These are phyloP conservation scores for Aspergillus glaucus DNA, from an alignment of 2,329 filamentous ascomycete genomes.

Conservation along the genomic window DNA sequence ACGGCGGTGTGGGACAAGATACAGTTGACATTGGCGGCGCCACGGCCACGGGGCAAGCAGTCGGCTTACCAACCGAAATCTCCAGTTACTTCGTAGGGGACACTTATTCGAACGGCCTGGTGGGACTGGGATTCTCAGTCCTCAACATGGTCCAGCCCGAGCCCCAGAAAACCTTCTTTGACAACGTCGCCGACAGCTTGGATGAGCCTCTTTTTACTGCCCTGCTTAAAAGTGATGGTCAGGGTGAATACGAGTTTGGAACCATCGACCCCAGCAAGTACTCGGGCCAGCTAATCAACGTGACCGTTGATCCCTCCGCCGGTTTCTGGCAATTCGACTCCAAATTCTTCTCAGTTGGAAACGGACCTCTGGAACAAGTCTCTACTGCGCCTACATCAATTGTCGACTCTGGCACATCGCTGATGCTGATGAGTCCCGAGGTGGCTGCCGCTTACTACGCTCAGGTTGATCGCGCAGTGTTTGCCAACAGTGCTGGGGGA, in stretches of 20 bases:
- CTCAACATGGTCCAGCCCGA: slow-evolving; percentile 60
- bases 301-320: slow-evolving; percentile 53
- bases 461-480: slow-evolving; percentile 47
- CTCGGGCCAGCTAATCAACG: slow-evolving; percentile 55
- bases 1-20: slow-evolving; percentile 61
- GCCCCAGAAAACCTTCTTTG: slow-evolving; percentile 66
- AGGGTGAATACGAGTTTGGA: slow-evolving; percentile 69
- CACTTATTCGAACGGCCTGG: slow-evolving; percentile 59
- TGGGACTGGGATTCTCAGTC: slow-evolving; percentile 60
- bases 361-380: slow-evolving; percentile 31
- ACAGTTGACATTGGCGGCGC: slow-evolving; percentile 61
- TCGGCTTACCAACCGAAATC: slow-evolving; percentile 59
- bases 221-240: slow-evolving; percentile 54
- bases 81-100: slow-evolving; percentile 55
- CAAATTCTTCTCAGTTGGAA: slow-evolving; percentile 51
- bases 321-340: slow-evolving; percentile 67
- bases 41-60: slow-evolving; percentile 55
- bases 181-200: slow-evolving; percentile 58
- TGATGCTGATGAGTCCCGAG: slow-evolving; percentile 55
- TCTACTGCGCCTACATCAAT: slow-evolving; percentile 43
- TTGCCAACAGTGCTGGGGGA: slow-evolving; percentile 38
- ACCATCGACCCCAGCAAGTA: slow-evolving; percentile 60
- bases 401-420: slow-evolving; percentile 62
- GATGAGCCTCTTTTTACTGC: slow-evolving; percentile 65
- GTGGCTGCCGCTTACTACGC: slow-evolving; percentile 57